phyloP scores from a whole-genome alignment of 1,139 yeast genomes.

The Magnusiomyces ingens region DNA sequence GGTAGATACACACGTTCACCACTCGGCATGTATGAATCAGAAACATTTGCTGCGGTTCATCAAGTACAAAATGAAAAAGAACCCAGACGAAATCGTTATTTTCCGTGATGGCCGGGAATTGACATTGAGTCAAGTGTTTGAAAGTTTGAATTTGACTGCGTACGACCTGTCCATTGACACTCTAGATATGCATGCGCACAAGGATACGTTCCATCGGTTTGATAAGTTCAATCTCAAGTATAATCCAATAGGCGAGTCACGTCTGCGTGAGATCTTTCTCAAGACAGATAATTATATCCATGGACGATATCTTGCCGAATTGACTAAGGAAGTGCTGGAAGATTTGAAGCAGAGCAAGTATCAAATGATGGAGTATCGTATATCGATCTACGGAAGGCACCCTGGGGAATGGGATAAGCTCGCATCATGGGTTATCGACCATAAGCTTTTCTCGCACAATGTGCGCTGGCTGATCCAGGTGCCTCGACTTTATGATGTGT shows the following conservation, averaged over 20 bases:
- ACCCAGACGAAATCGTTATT: conserved; percentile 83
- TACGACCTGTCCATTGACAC: conserved; percentile 95
- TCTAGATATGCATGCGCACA: conserved; percentile 98
- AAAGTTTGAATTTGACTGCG: conserved; percentile 83
- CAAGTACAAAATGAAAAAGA: conserved; percentile 77
- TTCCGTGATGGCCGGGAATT: conserved; percentile 89
- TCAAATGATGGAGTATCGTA: conserved; percentile 94
- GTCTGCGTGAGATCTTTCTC: conserved; percentile 88
- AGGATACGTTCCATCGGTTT: conserved; percentile 94
- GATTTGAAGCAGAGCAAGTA: conserved; percentile 93
- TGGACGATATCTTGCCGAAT: conserved; percentile 86
- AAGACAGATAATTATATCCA: conserved; percentile 90
- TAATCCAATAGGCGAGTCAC: conserved; percentile 96
- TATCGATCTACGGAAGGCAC: conserved; percentile 87
- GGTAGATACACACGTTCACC: conserved; percentile 98
- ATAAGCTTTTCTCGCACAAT: conserved; percentile 84
- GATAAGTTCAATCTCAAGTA: conserved; percentile 96
- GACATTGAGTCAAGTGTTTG: conserved; percentile 79
- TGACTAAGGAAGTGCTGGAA: conserved; percentile 83
- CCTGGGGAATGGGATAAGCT: conserved; percentile 91
- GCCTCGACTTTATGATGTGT: conserved; percentile 87
- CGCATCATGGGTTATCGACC: conserved; percentile 92
- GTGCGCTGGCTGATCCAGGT: conserved; percentile 96
- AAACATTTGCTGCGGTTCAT: conserved; percentile 91
- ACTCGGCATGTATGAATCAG: conserved; percentile 98